Conservation (phyloP, 2,329 filamentous ascomycete species). For the Thyridium curvatum region DNA sequence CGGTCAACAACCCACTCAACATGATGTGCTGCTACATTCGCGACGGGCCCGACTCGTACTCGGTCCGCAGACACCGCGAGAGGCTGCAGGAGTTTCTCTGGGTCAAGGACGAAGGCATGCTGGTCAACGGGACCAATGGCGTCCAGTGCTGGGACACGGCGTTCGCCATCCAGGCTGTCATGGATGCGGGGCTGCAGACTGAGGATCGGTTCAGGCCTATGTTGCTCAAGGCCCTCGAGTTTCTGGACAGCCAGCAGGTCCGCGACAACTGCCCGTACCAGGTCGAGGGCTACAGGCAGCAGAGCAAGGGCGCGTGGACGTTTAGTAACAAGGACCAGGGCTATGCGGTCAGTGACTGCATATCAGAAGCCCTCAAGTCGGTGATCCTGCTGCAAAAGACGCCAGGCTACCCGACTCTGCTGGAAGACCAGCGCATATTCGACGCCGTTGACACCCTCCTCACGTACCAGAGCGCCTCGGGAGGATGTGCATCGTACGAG, state of each 20-base stretch:
- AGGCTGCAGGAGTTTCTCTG: slow-evolving; percentile 82
- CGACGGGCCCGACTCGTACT: slow-evolving; percentile 69
- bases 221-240: slow-evolving; percentile 74
- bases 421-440: slow-evolving; percentile 75
- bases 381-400: slow-evolving; percentile 75
- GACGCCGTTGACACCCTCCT: slow-evolving; percentile 88
- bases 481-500: slow-evolving; percentile 89
- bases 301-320: slow-evolving; percentile 88
- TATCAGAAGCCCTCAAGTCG: slow-evolving; percentile 82
- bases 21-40: slow-evolving; percentile 76
- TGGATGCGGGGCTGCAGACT: slow-evolving; percentile 69
- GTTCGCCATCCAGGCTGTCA: slow-evolving; percentile 77
- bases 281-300: slow-evolving; percentile 78
- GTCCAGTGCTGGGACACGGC: slow-evolving; percentile 96
- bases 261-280: slow-evolving; percentile 74
- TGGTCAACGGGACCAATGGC: slow-evolving; percentile 95
- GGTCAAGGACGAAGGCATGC: slow-evolving; percentile 88
- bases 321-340: slow-evolving; percentile 92
- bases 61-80: slow-evolving; percentile 71
- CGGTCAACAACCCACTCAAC: slow-evolving; percentile 88
- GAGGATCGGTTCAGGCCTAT: slow-evolving; percentile 75
- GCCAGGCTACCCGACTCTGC: slow-evolving; percentile 64
- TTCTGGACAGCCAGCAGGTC: slow-evolving; percentile 88
- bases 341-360: slow-evolving; percentile 93
- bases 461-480: slow-evolving; percentile 81